Base-by-base conservation (phyloP, 495 filamentous ascomycete species). In the Hypoxylon intermedium region DNA sequence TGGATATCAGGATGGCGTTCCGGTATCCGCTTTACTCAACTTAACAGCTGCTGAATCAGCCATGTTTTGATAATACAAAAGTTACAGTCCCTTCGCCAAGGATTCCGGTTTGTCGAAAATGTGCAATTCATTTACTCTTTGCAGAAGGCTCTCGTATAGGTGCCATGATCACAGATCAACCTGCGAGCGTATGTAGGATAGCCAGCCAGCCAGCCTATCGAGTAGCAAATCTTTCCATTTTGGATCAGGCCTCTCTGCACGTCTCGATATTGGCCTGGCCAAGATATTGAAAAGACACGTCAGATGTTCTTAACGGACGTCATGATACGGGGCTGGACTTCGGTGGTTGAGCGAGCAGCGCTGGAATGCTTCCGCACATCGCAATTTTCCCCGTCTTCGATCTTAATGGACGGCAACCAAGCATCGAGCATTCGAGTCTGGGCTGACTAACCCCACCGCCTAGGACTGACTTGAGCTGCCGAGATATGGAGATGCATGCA, bases 241-340 rank as follows among this genome's bases (percentile, higher is more conserved):
- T 26, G 7, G 21, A 11, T 20, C 19, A 30, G n/a, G 37, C 36
- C 13, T 31, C 21, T 30, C 36, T 42, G 48, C 23, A 21, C 48
- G 21, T 42, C 24, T 47, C 42, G 49, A 60, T 48, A 19, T 33
- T 45, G 9, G 21, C 15, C 6, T 28, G 28, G 21, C 31, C 47
- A n/a, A 60, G 53, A 60, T 53, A 61, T 55, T 55, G 58, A 11
- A 58, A 45, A 52, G 33, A 56, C 52, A 63, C 59, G 47, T 57
- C 59, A 57, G 47, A 40, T 40, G 3, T 24, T 41, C 42, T n/a
- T 42, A 49, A 43, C 40, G n/a, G 54, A 58, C 44, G 42, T 58
- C 43, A 58, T 54, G 26, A 28, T 48, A 42, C 48, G 60, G 53
- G 60, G 47, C 40, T 16, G 24, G n/a, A 9, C 49, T 15, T 53